phyloP scores from a whole-genome alignment of 306 rosid genomes.

The Citrullus colocynthis region DNA sequence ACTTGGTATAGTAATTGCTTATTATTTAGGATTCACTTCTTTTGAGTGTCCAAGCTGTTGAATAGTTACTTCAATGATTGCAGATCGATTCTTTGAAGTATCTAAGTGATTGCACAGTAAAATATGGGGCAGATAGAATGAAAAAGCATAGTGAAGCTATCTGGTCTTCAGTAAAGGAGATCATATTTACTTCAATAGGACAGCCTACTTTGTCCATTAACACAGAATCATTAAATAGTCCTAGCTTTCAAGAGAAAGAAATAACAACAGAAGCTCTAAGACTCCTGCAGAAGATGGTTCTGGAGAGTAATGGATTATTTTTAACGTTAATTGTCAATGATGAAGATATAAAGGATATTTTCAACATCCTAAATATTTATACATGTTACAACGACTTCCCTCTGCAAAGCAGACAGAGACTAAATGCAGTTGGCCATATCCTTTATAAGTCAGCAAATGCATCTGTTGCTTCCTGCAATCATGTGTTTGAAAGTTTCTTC shows the following conservation, averaged over 20 bases:
- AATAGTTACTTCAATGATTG: slow-evolving; percentile 14
- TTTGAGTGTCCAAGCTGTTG: background rate
- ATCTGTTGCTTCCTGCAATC: slow-evolving; percentile 54
- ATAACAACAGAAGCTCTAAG: slow-evolving; percentile 45
- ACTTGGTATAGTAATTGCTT: background rate
- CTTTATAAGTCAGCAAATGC: slow-evolving; percentile 41
- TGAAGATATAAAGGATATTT: slow-evolving; percentile 46
- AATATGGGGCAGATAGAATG: slow-evolving; percentile 79
- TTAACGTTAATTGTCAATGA: slow-evolving; percentile 50
- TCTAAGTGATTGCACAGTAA: slow-evolving; percentile 46
- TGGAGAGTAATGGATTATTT: slow-evolving; percentile 42
- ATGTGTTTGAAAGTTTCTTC: slow-evolving; percentile 47
- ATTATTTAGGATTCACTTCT: background rate
- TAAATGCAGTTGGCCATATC: slow-evolving; percentile 60
- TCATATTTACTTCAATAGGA: slow-evolving; percentile 36
- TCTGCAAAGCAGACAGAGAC: slow-evolving; percentile 45
- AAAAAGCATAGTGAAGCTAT: slow-evolving; percentile 48
- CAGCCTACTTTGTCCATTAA: slow-evolving; percentile 34
- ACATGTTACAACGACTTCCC: slow-evolving; percentile 38
- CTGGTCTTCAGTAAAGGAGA: slow-evolving; percentile 61
- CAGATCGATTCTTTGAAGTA: slow-evolving; percentile 92
- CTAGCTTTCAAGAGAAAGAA: slow-evolving; percentile 54
- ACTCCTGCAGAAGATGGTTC: slow-evolving; percentile 56
- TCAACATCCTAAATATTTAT: slow-evolving; percentile 37
- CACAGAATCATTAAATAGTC: slow-evolving; percentile 33